Percentiles rank a stretch among this genome's conserved stretches.
Evolutionary conservation across 75 land plant species (phyloP).

Genomic region (Azolla pinnata): DNA sequence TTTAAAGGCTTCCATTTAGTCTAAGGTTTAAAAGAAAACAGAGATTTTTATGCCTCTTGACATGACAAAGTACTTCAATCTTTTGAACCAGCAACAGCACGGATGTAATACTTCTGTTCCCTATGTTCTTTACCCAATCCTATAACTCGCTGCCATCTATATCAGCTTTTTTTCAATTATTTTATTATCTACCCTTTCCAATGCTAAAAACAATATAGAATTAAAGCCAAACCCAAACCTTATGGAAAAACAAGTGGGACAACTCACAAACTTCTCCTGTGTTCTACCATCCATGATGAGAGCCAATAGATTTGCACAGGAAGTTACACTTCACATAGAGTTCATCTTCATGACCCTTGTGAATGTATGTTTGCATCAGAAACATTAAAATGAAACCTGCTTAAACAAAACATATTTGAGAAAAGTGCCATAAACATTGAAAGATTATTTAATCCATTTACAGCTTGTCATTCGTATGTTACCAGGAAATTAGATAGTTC

Average conservation of each 20-base stretch:
- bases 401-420: background rate
- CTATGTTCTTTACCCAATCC: slow-evolving; percentile 79
- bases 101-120: slow-evolving; percentile 68
- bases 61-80: slow-evolving; percentile 66
- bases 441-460: no score
- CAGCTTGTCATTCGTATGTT: no score
- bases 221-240: slow-evolving; percentile 25
- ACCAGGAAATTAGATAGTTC: no score
- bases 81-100: slow-evolving; percentile 47
- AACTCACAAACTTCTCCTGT: slow-evolving; percentile 53
- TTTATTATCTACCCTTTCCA: background rate
- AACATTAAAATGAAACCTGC: slow-evolving; percentile 81
- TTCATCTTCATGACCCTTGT: slow-evolving; percentile 68
- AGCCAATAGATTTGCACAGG: slow-evolving; percentile 57
- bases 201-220: background rate
- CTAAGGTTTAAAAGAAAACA: no score
- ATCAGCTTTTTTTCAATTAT: no score
- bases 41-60: slow-evolving; percentile 73
- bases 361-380: slow-evolving; percentile 56
- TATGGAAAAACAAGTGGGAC: slow-evolving; percentile 55
- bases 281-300: slow-evolving; percentile 79
- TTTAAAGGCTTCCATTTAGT: no score
- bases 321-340: slow-evolving; percentile 61
- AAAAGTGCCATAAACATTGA: no score
- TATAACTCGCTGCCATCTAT: background rate